Percentiles rank a stretch among this genome's conserved stretches.
These are phyloP conservation scores for Fusarium sp. DNA, from an alignment of 2,329 filamentous ascomycete genomes.

Conservation along the genomic window DNA sequence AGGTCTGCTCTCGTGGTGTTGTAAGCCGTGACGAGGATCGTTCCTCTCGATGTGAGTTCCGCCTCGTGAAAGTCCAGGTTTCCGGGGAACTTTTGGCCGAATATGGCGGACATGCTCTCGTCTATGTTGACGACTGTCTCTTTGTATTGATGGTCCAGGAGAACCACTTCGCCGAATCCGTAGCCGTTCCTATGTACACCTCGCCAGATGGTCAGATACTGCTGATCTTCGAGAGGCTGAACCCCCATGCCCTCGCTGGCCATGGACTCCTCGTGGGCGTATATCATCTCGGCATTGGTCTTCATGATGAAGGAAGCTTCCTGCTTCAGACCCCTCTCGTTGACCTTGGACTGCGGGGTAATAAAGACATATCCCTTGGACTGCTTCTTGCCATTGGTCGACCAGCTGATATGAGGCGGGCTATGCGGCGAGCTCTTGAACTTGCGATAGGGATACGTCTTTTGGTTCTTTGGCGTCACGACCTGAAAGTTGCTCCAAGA, in stretches of 20 bases:
- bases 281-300: slow-evolving; percentile 47
- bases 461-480: slow-evolving; percentile 13
- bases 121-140: slow-evolving; percentile 26
- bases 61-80: slow-evolving; percentile 41
- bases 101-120: slow-evolving; percentile 3
- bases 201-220: slow-evolving; percentile 47
- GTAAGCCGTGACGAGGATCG: slow-evolving; percentile 40
- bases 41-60: slow-evolving; percentile 35
- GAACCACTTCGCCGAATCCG: slow-evolving; percentile 48
- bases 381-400: slow-evolving; percentile 26
- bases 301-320: slow-evolving; percentile 39
- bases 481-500: slow-evolving; percentile 39
- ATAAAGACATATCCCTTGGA: slow-evolving; percentile 45
- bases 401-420: slow-evolving; percentile 36
- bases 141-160: slow-evolving; percentile 47
- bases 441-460: slow-evolving; percentile 32
- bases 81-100: slow-evolving; percentile 1
- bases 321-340: slow-evolving; percentile 17
- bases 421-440: slow-evolving; percentile 42
- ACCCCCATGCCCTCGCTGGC: slow-evolving; percentile 40
- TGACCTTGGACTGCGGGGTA: slow-evolving; percentile 29
- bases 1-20: slow-evolving; percentile 39
- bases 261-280: slow-evolving; percentile 26
- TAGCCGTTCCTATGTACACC: slow-evolving; percentile 43
- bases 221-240: slow-evolving; percentile 45